A percentile compares a stretch with the other conserved stretches of the same genome.
Evolutionary conservation across 495 filamentous ascomycete genomes (phyloP).

Genomic region (Cercophora newfieldiana): DNA sequence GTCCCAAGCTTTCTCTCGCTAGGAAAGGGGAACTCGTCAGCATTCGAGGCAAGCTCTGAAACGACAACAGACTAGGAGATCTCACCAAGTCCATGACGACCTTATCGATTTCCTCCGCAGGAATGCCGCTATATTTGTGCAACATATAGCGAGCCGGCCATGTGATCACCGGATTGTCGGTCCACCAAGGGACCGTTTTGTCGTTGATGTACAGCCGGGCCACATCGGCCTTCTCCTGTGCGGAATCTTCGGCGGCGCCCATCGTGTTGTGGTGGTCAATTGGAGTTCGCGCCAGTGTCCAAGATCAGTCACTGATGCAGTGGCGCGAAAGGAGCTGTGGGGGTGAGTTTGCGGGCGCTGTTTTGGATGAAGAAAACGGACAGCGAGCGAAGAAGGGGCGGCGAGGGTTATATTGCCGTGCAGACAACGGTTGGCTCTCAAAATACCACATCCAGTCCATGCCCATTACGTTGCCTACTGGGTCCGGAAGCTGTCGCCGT

Average conservation of each 20-base stretch:
- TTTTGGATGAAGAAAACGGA: too few species aligned
- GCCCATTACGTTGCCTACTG: neutral
- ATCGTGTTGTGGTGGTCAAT: too few species aligned
- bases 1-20: constrained; percentile 49
- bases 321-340: too few species aligned
- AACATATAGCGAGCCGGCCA: neutral
- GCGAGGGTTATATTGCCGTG: neutral
- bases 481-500: neutral
- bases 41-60: neutral
- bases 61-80: neutral
- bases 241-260: too few species aligned
- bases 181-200: neutral
- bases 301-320: too few species aligned
- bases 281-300: too few species aligned
- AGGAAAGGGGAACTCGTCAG: neutral
- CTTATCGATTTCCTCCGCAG: neutral
- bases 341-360: too few species aligned
- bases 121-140: neutral
- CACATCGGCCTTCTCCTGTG: neutral
- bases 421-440: neutral
- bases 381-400: too few species aligned
- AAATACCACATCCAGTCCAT: neutral
- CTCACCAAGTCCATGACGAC: neutral
- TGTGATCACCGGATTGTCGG: neutral
- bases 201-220: neutral